Evolutionary conservation across 306 rosid genomes (phyloP), one percentile per base, ranked within the genome.

Genomic region (Cicer bijugum): DNA sequence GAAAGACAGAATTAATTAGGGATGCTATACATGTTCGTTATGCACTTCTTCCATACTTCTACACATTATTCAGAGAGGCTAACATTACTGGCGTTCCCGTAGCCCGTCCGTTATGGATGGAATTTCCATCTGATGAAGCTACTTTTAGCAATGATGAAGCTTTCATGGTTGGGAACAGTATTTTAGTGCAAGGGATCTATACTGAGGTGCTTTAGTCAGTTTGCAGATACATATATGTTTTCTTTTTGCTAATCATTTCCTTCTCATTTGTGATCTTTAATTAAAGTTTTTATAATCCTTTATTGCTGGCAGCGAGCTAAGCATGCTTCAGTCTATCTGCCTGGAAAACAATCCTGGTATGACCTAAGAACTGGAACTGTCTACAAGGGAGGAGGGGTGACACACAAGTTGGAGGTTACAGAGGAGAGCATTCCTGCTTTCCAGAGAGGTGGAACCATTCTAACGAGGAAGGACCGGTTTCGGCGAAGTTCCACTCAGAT

Each of bases 401-500:
- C 88, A 71, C 86, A 94, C 83, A 89, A 87, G 84, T 71, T 94
- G 79, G 87, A 78, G 5, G 85, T 81, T 81, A 82, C 88, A 57
- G 93, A 91, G 78, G 97, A 90, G 77, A 77, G 88, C 71, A 69
- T 94, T 81, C 99, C 99, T 80, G 93, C 92, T 75, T 90, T 94
- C 87, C 95, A 81, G 85, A 91, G 91, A 83, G 93, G 84, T 69
- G 99, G 99, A 67, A 89, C 96, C 28, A 94, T 94, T 82, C 67
- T 94, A 53, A 82, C 97, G 4, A 88, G 99, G 86, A 94, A 85
- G 81, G 99, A 91, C 82, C 82, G 97, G n/a, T 85, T 86, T 63
- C 92, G 99, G 62, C 89, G 96, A 75, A 91, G 99, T 87, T 89
- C 99, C 78, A 88, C 96, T 11, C 99, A 88, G 86, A 94, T 91